Evolutionary conservation across 805 yeast genomes (phyloP).

Genomic region (Pichia heedii): DNA sequence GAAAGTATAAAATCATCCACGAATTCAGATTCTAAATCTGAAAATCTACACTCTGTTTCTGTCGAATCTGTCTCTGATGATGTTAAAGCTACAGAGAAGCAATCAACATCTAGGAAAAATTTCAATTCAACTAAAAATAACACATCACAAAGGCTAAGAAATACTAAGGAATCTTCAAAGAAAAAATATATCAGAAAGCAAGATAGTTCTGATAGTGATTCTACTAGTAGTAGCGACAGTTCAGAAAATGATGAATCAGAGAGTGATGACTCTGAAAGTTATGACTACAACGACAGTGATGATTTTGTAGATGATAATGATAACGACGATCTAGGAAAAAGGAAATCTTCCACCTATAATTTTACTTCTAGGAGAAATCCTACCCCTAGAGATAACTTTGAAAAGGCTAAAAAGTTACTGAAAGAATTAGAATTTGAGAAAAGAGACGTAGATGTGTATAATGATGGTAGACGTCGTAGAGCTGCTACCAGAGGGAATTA

Average conservation of each 20-base stretch:
- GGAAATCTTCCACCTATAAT: not conserved
- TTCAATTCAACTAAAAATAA: no score
- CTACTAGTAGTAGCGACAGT: not conserved
- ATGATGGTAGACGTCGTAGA: conserved; percentile 5
- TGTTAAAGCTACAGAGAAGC: no score
- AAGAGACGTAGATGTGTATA: conserved; percentile 8
- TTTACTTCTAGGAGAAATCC: not conserved
- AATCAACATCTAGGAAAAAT: no score
- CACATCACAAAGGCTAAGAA: not conserved
- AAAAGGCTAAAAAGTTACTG: conserved; percentile 5
- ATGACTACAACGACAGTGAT: conserved; percentile 1
- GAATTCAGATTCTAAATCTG: no score
- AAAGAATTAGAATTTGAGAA: conserved; percentile 13
- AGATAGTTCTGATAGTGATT: not conserved
- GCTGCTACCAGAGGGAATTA: conserved; percentile 49
- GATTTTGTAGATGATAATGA: not conserved
- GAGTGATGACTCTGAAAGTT: not conserved
- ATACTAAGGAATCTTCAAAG: not conserved
- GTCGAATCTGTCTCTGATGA: no score
- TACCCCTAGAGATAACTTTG: not conserved
- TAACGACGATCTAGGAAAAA: not conserved
- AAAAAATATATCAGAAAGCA: no score
- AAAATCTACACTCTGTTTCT: no score
- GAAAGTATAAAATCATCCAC: no score
- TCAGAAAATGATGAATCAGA: not conserved